A percentile compares a stretch with the other conserved stretches of the same genome.
These are phyloP conservation scores for Colletotrichum graminicola DNA, from an alignment of 2,329 filamentous ascomycete genomes.

Conservation along the genomic window DNA sequence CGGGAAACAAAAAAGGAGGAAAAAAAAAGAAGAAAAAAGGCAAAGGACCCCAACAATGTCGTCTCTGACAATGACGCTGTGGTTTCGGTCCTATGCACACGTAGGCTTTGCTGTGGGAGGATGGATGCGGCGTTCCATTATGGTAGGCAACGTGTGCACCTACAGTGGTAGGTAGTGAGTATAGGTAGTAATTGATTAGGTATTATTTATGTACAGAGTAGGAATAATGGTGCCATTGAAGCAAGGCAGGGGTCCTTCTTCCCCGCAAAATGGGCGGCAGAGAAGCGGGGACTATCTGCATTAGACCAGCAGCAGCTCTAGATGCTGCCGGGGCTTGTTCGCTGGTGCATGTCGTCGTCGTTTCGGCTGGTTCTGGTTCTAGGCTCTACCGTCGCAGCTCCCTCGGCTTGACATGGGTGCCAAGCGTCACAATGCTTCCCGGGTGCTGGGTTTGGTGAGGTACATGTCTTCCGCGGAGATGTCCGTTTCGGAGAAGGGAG, in stretches of 20 bases:
- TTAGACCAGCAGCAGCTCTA: constrained; percentile 32
- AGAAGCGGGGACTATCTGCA: constrained; percentile 35
- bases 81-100: constrained; percentile 1
- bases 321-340: constrained; percentile 16
- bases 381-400: constrained; percentile 7
- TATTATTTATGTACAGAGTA: background rate
- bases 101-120: background rate
- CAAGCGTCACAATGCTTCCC: constrained; percentile 6
- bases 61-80: constrained; percentile 1
- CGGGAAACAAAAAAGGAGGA: no score
- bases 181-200: no score
- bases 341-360: constrained; percentile 1
- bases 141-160: background rate
- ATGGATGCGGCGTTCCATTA: constrained; percentile 5
- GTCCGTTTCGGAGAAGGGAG: constrained; percentile 14
- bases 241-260: constrained; percentile 29
- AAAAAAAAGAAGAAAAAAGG: no score
- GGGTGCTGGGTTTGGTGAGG: background rate
- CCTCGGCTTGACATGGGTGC: constrained; percentile 9
- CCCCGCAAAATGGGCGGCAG: constrained; percentile 40
- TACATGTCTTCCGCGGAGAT: constrained; percentile 30
- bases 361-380: constrained; percentile 1
- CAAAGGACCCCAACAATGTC: constrained; percentile 9
- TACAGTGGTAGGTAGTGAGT: no score
- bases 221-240: constrained; percentile 26